Evolutionary conservation across 495 filamentous ascomycete species (phyloP), one percentile per base, ranked within the genome.

Genomic region (Aspergillus coremiiformis): DNA sequence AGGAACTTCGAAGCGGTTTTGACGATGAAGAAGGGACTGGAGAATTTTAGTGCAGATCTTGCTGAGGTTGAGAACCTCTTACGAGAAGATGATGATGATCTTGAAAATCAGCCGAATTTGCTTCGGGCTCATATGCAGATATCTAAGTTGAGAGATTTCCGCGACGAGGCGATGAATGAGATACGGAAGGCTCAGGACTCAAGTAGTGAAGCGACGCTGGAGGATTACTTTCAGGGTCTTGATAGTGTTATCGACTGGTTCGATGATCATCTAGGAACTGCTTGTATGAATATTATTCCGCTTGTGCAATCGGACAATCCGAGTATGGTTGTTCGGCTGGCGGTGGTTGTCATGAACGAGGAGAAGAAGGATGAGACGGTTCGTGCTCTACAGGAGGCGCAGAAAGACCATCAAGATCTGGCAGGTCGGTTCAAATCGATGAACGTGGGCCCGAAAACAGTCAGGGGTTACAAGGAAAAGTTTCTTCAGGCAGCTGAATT

Each of bases 391-490:
- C 90, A 96, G 61, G 91, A 96, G 61, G 94, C 94, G 5, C 82
- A 96, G 66, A 89, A 87, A 54, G 91, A 95, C 56, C 92, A 96
- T 65, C 88, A 90, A 62, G 93, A 96, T 59, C 83, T 99, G 56
- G 92, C 90, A 24, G 84, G 84, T 19, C 78, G 90, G 22, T 96
- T 99, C 72, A 93, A 95, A 69, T 90, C 87, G 24, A 95, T 99
- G 68, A 89, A 87, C 1, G 86, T 90, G 52, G 90, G 90, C 1
- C 87, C 90, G 1, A 92, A 93, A 69, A 85, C 87, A 43, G 78
- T 93, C n/a, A 79, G 93, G 53, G 93, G 91, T 0, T 99, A 99
- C 68, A 97, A 97, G 67, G 86, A 96, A 57, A 95, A 94, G 62
- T 95, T 97, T 62, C 59, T 96, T 5, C 75, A 85, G 55, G 83